These are phyloP conservation scores for Veloboletus limbatus DNA, from an alignment of 1,284 basidiomycete species.

Conservation along the genomic window DNA sequence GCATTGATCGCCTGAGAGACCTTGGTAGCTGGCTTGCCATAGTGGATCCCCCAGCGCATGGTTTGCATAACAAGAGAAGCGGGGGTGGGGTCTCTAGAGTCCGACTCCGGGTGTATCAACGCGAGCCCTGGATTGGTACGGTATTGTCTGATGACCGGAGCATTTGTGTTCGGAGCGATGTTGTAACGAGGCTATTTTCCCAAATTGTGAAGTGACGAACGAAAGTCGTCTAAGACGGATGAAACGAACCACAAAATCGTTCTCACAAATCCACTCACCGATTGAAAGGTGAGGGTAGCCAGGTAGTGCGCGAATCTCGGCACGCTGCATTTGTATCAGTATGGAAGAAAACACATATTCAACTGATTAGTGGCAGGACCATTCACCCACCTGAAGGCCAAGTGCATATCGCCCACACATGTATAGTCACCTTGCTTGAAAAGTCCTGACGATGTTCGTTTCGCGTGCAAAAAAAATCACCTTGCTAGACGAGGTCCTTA, in stretches of 20 bases:
- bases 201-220: background rate
- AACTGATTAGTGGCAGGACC: background rate
- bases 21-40: constrained; percentile 72
- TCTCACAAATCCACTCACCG: constrained; percentile 62
- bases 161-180: constrained; percentile 67
- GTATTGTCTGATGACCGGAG: constrained; percentile 58
- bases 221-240: background rate
- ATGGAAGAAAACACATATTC: too few relatives aligned
- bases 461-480: too few relatives aligned
- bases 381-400: constrained; percentile 40
- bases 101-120: background rate
- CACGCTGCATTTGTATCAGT: constrained; percentile 14
- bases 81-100: constrained; percentile 5
- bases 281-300: constrained; percentile 44
- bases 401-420: constrained; percentile 71
- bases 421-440: too few relatives aligned
- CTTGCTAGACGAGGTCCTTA: too few relatives aligned
- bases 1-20: constrained; percentile 86
- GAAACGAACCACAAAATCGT: constrained; percentile 50
- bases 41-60: constrained; percentile 93
- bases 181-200: constrained; percentile 53
- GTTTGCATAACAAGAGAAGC: constrained; percentile 51
- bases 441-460: too few relatives aligned
- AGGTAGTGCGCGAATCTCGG: constrained; percentile 42
- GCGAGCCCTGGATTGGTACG: background rate